Evolutionary conservation across 257 asterid genomes (phyloP).

Genomic region (Leptodermis oblonga): DNA sequence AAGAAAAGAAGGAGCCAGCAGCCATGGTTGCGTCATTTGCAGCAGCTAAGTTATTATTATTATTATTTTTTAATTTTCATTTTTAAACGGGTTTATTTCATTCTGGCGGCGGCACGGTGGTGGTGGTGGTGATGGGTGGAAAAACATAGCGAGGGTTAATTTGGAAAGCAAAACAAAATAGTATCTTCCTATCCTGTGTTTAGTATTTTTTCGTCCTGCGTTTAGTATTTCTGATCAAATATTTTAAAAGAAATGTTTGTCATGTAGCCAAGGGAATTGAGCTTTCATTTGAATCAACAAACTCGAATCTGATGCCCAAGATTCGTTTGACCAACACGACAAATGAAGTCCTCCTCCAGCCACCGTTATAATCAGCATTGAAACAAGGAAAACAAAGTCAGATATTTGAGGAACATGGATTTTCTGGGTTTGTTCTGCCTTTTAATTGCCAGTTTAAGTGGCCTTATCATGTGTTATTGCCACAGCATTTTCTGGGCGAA

Average conservation of each 20-base stretch:
- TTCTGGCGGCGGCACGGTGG: too few species aligned
- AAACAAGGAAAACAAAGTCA: not conserved
- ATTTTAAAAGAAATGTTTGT: not conserved
- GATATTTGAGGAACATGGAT: not conserved
- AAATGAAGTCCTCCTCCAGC: not conserved
- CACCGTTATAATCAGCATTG: not conserved
- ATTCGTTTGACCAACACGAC: not conserved
- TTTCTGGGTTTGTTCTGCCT: not conserved
- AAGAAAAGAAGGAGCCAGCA: too few species aligned
- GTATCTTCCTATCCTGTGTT: too few species aligned
- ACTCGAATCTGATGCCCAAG: not conserved
- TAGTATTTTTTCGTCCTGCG: too few species aligned
- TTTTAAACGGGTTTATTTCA: too few species aligned
- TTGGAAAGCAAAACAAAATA: too few species aligned
- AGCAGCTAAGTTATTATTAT: too few species aligned
- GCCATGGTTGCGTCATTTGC: too few species aligned
- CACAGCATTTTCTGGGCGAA: not conserved
- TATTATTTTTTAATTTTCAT: too few species aligned
- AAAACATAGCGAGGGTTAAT: too few species aligned
- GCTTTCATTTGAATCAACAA: not conserved
- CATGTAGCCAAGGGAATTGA: not conserved
- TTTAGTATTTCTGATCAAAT: too few species aligned
- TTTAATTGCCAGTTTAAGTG: not conserved
- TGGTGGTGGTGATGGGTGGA: too few species aligned
- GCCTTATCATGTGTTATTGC: not conserved